These are phyloP conservation scores for Castanopsis chinensis DNA, from an alignment of 306 rosid genomes.

Conservation along the genomic window DNA sequence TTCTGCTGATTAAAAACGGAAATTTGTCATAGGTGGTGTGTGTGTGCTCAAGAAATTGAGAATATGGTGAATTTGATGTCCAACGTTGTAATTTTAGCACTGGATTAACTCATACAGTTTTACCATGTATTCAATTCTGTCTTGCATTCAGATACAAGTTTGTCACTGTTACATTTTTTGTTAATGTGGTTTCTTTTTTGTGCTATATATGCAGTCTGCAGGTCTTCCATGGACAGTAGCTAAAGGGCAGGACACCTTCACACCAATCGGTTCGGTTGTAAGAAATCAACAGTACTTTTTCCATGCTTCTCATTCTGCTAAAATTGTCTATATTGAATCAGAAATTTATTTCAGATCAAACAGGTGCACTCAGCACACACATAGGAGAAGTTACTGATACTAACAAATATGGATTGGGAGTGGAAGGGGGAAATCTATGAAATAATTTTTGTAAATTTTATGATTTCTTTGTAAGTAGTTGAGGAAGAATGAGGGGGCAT, in stretches of 20 bases:
- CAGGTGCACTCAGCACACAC: not conserved
- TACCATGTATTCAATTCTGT: not conserved
- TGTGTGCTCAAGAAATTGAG: not conserved
- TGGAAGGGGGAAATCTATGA: not conserved
- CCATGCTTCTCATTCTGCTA: slow-evolving; percentile 18
- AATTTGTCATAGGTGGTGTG: not conserved
- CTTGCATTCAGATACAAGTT: not conserved
- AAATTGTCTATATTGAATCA: slow-evolving; percentile 8
- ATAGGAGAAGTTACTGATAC: not conserved
- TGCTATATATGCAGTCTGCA: slow-evolving; percentile 59
- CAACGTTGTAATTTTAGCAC: not conserved
- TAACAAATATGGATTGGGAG: not conserved
- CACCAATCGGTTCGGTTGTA: slow-evolving; percentile 82
- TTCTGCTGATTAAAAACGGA: slow-evolving; percentile 1
- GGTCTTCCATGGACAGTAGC: slow-evolving; percentile 97
- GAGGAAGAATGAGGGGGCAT: not conserved
- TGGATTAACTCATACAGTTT: not conserved
- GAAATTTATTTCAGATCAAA: slow-evolving; percentile 4
- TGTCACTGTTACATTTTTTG: slow-evolving; percentile 5
- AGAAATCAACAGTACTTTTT: slow-evolving; percentile 29
- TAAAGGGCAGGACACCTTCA: slow-evolving; percentile 95
- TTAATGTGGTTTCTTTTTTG: not conserved
- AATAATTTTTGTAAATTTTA: not conserved
- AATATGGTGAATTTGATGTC: not conserved
- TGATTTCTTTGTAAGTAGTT: not conserved